A percentile compares a stretch with the other conserved stretches of the same genome.
These are phyloP conservation scores for Chlorella variabilis DNA, from an alignment of 163 green algal genomes.

Conservation along the genomic window DNA sequence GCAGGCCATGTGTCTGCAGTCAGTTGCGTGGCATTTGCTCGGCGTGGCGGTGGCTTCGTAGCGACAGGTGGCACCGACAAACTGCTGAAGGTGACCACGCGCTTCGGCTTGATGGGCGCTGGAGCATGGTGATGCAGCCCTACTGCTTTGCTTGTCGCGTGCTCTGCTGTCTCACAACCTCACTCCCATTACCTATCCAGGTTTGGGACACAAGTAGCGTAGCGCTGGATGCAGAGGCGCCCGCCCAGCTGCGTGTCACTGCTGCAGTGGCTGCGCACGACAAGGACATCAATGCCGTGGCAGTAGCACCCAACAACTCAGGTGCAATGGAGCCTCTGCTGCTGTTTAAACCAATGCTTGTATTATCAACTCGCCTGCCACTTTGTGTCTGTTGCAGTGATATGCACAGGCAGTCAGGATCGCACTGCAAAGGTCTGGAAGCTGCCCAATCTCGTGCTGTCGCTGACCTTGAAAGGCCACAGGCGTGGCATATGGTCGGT, in stretches of 20 bases:
- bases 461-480: constrained; percentile 83
- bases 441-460: constrained; percentile 75
- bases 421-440: constrained; percentile 81
- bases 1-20: constrained; percentile 85
- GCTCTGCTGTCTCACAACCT: too few species aligned
- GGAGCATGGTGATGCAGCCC: neutral
- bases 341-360: too few species aligned
- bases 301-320: constrained; percentile 62
- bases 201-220: constrained; percentile 16
- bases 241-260: constrained; percentile 62
- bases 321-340: neutral
- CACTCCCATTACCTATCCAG: neutral
- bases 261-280: constrained; percentile 92
- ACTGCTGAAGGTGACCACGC: constrained; percentile 87
- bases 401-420: constrained; percentile 87
- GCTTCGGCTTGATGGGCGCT: constrained; percentile 11
- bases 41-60: constrained; percentile 61
- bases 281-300: constrained; percentile 97
- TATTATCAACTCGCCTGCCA: neutral
- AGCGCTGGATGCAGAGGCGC: neutral
- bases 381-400: constrained; percentile 55
- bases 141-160: neutral
- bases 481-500: constrained; percentile 92
- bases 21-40: constrained; percentile 76
- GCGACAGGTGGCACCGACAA: constrained; percentile 84